A percentile compares a stretch with the other conserved stretches of the same genome.
These are phyloP conservation scores for Crucibulum cyathiforme DNA, from an alignment of 1,284 basidiomycete genomes.

Conservation along the genomic window DNA sequence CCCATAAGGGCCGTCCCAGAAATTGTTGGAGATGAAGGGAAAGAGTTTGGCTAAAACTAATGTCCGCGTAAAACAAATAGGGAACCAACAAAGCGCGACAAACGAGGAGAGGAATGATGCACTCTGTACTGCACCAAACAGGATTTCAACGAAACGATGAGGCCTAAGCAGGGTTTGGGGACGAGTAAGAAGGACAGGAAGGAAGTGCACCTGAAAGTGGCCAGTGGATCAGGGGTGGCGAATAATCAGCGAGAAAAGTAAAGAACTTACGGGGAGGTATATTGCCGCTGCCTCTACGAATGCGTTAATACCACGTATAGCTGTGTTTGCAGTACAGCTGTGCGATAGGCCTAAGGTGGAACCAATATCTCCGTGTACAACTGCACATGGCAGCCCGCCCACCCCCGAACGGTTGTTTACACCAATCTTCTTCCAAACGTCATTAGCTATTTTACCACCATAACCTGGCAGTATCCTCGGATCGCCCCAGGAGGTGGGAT, in stretches of 20 bases:
- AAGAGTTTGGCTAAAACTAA: constrained; percentile 65
- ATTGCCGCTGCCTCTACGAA: constrained; percentile 68
- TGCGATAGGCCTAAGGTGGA: constrained; percentile 49
- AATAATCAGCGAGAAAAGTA: not conserved
- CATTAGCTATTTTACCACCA: constrained; percentile 57
- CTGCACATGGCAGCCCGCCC: constrained; percentile 76
- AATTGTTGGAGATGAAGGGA: constrained; percentile 71
- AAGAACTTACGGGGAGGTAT: constrained; percentile 66
- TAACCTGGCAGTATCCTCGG: constrained; percentile 61
- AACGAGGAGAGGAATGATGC: constrained; percentile 76
- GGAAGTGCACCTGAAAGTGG: constrained; percentile 62
- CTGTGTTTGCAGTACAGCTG: constrained; percentile 66
- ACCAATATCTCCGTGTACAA: constrained; percentile 66
- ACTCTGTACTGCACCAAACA: constrained; percentile 63
- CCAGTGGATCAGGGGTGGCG: constrained; percentile 5
- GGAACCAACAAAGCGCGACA: constrained; percentile 70
- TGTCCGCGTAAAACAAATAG: constrained; percentile 72
- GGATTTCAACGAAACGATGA: constrained; percentile 43
- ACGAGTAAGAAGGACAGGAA: constrained; percentile 66
- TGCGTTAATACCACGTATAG: constrained; percentile 56
- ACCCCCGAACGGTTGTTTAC: constrained; percentile 55
- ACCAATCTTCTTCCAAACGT: constrained; percentile 59
- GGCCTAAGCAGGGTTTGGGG: constrained; percentile 58
- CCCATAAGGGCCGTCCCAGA: constrained; percentile 78
- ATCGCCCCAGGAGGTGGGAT: constrained; percentile 68